Percentiles rank a stretch among this genome's conserved stretches.
Evolutionary conservation across 2,329 filamentous ascomycete genomes (phyloP).

Genomic region (Scytalidium sp.): DNA sequence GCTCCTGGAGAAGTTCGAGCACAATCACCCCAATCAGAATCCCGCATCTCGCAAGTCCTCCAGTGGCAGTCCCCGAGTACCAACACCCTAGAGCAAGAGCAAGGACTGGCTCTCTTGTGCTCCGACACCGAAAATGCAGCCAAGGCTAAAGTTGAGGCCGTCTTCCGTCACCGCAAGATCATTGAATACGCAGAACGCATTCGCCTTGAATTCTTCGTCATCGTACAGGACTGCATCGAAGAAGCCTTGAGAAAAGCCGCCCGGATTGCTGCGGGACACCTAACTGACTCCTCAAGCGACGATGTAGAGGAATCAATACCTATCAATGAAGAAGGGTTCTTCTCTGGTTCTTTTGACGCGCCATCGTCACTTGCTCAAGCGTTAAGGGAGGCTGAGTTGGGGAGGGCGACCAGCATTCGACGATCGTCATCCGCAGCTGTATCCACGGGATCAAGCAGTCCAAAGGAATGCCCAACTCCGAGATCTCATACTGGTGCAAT

Average conservation of each 20-base stretch:
- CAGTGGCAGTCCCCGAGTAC: conserved; percentile 96
- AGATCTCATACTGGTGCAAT: conserved; percentile 69
- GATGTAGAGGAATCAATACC: conserved; percentile 31
- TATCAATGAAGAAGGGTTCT: conserved; percentile 49
- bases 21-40: conserved; percentile 94
- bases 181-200: conserved; percentile 96
- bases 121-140: conserved; percentile 84
- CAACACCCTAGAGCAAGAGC: conserved; percentile 89
- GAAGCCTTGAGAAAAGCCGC: conserved; percentile 88
- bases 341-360: conserved; percentile 53
- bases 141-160: conserved; percentile 86
- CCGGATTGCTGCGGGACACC: conserved; percentile 77
- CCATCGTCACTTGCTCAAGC: conserved; percentile 56
- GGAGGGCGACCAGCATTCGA: conserved; percentile 30
- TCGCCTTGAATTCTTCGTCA: conserved; percentile 84
- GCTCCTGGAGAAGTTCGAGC: conserved; percentile 77
- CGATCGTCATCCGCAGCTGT: conserved; percentile 55
- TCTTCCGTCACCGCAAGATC: conserved; percentile 86
- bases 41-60: conserved; percentile 86
- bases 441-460: conserved; percentile 81
- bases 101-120: conserved; percentile 83
- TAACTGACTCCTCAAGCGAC: conserved; percentile 69
- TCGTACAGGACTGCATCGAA: conserved; percentile 94
- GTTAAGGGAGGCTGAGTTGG: conserved; percentile 33
- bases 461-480: conserved; percentile 86